Conservation (phyloP, 2,329 filamentous ascomycete genomes). For the Fusarium robinianum region DNA sequence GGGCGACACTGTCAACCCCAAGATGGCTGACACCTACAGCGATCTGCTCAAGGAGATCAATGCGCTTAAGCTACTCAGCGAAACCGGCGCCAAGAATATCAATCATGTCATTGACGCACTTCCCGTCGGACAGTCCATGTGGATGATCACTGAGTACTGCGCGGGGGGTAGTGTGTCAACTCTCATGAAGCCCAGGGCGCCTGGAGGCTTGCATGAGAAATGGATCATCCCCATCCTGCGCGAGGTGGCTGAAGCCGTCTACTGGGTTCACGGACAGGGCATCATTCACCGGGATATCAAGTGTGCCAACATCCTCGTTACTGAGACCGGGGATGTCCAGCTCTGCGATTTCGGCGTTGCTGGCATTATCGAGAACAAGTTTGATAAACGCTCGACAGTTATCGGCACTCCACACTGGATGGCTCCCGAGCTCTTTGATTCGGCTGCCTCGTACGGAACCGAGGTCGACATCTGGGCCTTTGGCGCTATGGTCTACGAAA, state of each 20-base stretch:
- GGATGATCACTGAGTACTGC: slow-evolving; percentile 88
- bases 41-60: slow-evolving; percentile 72
- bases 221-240: slow-evolving; percentile 71
- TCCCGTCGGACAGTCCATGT: slow-evolving; percentile 77
- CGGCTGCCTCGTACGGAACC: slow-evolving; percentile 67
- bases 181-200: slow-evolving; percentile 68
- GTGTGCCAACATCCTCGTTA: slow-evolving; percentile 79
- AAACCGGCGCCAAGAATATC: slow-evolving; percentile 76
- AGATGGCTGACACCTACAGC: slow-evolving; percentile 67
- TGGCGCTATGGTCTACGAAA: slow-evolving; percentile 79
- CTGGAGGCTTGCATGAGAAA: slow-evolving; percentile 69
- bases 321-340: slow-evolving; percentile 76
- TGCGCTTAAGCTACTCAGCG: slow-evolving; percentile 72
- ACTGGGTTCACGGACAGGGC: slow-evolving; percentile 69
- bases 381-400: slow-evolving; percentile 78
- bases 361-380: slow-evolving; percentile 73
- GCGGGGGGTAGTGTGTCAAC: slow-evolving; percentile 81
- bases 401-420: slow-evolving; percentile 87
- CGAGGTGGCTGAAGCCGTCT: slow-evolving; percentile 68
- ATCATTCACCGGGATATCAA: slow-evolving; percentile 76
- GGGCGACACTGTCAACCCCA: slow-evolving; percentile 68
- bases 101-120: slow-evolving; percentile 81
- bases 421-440: slow-evolving; percentile 77
- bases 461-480: slow-evolving; percentile 86
- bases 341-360: slow-evolving; percentile 86